Base-by-base conservation (phyloP, 2,329 filamentous ascomycete genomes). In the Zopfia rhizophila region DNA sequence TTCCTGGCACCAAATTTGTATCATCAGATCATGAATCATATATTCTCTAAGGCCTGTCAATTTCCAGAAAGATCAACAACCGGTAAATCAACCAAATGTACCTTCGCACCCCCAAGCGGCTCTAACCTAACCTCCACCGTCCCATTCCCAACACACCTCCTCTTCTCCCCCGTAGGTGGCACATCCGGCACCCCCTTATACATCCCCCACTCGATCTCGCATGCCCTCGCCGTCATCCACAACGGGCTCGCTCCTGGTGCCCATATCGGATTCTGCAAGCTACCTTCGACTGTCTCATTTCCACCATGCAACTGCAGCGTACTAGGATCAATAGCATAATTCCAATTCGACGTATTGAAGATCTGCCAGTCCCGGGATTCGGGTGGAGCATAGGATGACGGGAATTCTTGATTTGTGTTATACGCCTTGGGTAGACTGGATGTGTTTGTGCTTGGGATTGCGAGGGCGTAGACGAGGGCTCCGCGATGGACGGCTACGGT, bases 1-100 rank as follows among this genome's bases (percentile, higher is more conserved):
- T n/a, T n/a, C n/a, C n/a, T n/a, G n/a, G n/a, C n/a, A n/a, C n/a
- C n/a, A n/a, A n/a, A n/a, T n/a, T n/a, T n/a, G n/a, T n/a, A n/a
- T n/a, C n/a, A n/a, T n/a, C n/a, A n/a, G n/a, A n/a, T n/a, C n/a
- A n/a, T n/a, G n/a, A n/a, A n/a, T n/a, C n/a, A n/a, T n/a, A n/a
- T n/a, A n/a, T n/a, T n/a, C n/a, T n/a, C n/a, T n/a, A n/a, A n/a
- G n/a, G n/a, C n/a, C n/a, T n/a, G n/a, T n/a, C n/a, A n/a, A n/a
- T n/a, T n/a, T n/a, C n/a, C n/a, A n/a, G n/a, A n/a, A n/a, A n/a
- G n/a, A n/a, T n/a, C n/a, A n/a, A n/a, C n/a, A n/a, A 79, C 74
- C n/a, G 71, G 68, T 43, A 75, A 54, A 50, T 73, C 69, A 18
- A 59, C 60, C 59, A 74, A 63, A 55, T 69, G 61, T 35, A 71